phyloP scores from a whole-genome alignment of 306 rosid species.

The Dryas alaskensis region DNA sequence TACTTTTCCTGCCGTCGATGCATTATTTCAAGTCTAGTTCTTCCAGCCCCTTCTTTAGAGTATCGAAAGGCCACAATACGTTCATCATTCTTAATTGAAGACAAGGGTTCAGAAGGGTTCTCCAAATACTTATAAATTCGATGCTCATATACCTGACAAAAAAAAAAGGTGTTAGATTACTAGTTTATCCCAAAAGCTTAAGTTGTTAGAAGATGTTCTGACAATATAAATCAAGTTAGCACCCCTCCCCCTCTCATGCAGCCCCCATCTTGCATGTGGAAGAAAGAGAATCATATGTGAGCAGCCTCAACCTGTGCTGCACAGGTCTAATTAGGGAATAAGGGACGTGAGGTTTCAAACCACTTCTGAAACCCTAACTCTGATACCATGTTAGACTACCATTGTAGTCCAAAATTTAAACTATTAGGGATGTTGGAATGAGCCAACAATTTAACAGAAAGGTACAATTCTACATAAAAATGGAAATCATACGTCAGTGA shows the following conservation, averaged over 20 bases:
- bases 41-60: conserved; percentile 47
- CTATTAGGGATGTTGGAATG: not conserved
- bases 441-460: not conserved
- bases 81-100: conserved; percentile 85
- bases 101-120: conserved; percentile 56
- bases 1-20: conserved; percentile 79
- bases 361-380: not conserved
- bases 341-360: not conserved
- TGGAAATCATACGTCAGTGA: conserved; percentile 6
- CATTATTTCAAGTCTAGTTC: conserved; percentile 69
- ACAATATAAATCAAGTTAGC: not conserved
- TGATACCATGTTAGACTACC: not conserved
- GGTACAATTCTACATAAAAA: not conserved
- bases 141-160: conserved; percentile 69
- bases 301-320: not conserved
- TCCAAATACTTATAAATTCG: conserved; percentile 71
- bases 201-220: not conserved
- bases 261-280: not conserved
- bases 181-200: not conserved
- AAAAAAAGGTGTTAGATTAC: conserved; percentile 13
- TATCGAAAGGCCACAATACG: conserved; percentile 84
- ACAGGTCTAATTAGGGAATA: not conserved
- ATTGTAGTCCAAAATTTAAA: not conserved
- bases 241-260: not conserved
- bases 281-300: not conserved